Conservation (phyloP, 306 rosid species). For the Prunus persica region Prunus_persica_NCBIv2 NC_034011.1:19439501-19440000, state of each 20-base stretch:
- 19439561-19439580: constrained; percentile 82
- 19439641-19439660: background rate
- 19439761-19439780: no score
- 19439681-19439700: no score
- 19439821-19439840: no score
- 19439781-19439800: no score
- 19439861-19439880: constrained; percentile 32
- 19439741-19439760: no score
- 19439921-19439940: constrained; percentile 82
- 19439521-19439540: constrained; percentile 21
- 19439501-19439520: constrained; percentile 3
- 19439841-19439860: background rate
- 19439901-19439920: constrained; percentile 94
- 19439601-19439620: constrained; percentile 56
- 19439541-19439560: constrained; percentile 96
- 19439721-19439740: no score
- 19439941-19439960: constrained; percentile 91
- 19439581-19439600: constrained; percentile 75
- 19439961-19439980: constrained; percentile 81
- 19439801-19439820: no score
- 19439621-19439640: background rate
- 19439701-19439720: no score
- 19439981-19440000: constrained; percentile 37
- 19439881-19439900: constrained; percentile 89
- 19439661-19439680: background rate